Conservation (phyloP, 2,329 filamentous ascomycete species). For the Trichophyton verrucosum region DNA sequence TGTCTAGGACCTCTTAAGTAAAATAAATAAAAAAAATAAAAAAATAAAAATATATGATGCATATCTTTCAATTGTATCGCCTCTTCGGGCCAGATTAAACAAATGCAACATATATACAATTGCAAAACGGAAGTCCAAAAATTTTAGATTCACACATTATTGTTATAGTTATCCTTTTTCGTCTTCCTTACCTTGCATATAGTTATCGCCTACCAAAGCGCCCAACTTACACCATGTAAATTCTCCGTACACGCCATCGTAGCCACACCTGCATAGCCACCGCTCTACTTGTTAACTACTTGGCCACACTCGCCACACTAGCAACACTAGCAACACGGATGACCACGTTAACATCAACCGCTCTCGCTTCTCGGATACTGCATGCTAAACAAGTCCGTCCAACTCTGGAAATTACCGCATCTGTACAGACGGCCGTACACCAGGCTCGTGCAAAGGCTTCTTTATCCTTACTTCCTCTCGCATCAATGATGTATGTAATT, state of each 20-base stretch:
- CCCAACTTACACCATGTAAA: not conserved
- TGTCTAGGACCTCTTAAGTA: not conserved
- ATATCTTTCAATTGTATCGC: not conserved
- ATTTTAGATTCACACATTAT: not conserved
- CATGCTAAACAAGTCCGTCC: conserved; percentile 31
- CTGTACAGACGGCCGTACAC: conserved; percentile 32
- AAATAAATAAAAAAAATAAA: no score
- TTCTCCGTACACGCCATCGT: not conserved
- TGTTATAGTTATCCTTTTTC: not conserved
- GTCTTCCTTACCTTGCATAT: not conserved
- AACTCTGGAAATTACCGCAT: conserved; percentile 31
- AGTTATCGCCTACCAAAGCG: not conserved
- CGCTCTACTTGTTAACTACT: not conserved
- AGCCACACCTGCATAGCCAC: no score
- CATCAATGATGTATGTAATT: conserved; percentile 24
- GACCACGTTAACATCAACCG: conserved; percentile 27
- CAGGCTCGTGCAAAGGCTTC: conserved; percentile 34
- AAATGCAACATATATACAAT: not conserved
- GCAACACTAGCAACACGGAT: conserved; percentile 26
- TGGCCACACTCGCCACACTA: not conserved
- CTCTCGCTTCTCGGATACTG: conserved; percentile 33
- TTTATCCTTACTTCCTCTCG: conserved; percentile 23
- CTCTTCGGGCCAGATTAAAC: not conserved
- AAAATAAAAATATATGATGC: not conserved
- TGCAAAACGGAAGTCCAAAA: not conserved